Conservation (phyloP, 2,329 filamentous ascomycete genomes). For the Myriosclerotinia curreyana region DNA sequence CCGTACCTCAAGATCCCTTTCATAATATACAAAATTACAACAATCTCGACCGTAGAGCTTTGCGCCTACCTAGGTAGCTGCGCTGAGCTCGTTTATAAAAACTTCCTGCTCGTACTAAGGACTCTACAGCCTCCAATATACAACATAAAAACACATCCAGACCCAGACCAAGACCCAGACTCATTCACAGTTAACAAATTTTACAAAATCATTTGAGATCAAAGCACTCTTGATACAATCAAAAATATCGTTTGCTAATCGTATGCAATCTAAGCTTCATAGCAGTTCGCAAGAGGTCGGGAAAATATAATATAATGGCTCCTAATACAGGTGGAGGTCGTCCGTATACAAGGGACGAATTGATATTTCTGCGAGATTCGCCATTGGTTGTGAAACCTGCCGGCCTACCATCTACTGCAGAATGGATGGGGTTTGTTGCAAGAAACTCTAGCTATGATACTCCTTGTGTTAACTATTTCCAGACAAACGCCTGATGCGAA, state of each 20-base stretch:
- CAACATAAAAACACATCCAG: neutral
- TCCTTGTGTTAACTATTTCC: slow-evolving; percentile 28
- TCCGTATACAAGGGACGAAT: slow-evolving; percentile 69
- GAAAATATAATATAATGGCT: slow-evolving; percentile 29
- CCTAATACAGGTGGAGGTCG: slow-evolving; percentile 29
- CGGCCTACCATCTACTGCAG: slow-evolving; percentile 76
- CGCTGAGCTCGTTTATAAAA: slow-evolving; percentile 5
- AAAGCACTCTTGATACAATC: no score
- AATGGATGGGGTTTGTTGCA: slow-evolving; percentile 84
- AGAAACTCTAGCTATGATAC: neutral
- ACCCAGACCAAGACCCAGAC: neutral
- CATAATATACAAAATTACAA: neutral
- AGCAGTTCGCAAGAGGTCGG: neutral
- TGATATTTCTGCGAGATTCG: slow-evolving; percentile 74
- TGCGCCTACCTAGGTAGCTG: slow-evolving; percentile 17
- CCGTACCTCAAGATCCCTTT: neutral
- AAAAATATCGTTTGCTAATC: neutral
- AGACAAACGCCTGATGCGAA: slow-evolving; percentile 36
- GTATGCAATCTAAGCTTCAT: neutral
- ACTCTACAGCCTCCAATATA: neutral
- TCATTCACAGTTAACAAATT: neutral
- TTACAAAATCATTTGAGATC: neutral
- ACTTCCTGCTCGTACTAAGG: neutral
- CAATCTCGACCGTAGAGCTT: slow-evolving; percentile 2
- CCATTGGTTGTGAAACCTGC: slow-evolving; percentile 75